Evolutionary conservation across 768 basidiomycete genomes (phyloP), one percentile per base, ranked within the genome.

Genomic region (Peribolospora kevripleyi): DNA sequence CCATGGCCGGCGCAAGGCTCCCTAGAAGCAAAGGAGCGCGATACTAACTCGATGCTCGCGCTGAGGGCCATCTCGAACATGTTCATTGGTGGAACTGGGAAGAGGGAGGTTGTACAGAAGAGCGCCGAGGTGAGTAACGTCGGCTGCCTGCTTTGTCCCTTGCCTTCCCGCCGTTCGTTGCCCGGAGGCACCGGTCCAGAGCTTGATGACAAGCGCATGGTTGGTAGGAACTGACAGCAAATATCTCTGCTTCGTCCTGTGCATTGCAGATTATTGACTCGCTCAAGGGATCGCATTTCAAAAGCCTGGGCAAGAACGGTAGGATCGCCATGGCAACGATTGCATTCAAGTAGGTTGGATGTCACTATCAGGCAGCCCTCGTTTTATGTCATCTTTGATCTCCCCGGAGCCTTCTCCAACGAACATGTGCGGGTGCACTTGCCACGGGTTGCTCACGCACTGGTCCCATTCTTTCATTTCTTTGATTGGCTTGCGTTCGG

Each of bases 41-140:
- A 93, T 65, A 91, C 81, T 13, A 95, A 95, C 63, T 73, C 80
- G 1, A 70, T 91, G 57, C 72, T 98, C 37, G 71, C 82, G 2
- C 70, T 93, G 51, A 75, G 90, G 42, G 80, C 78, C 0, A 61
- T 93, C 42, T 78, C 83, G 38, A 98, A 98, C 66, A 68, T 74
- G 42, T 79, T 88, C 63, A 75, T 39, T 10, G 57, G 54, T 8
- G 41, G 59, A n/a, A 51, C 48, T 8, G 63, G 61, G 5, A 60
- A 58, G 46, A 52, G 55, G 42, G 54, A 55, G 45, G 48, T 61
- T 52, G 55, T 54, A 51, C 55, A 65, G 6, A 56, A 62, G 48
- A 60, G 62, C 25, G 53, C 53, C 0, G 61, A 63, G 40, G 59
- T 66, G 14, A 7, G 57, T 25, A 46, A 25, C 14, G 51, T 39